Base-by-base conservation (phyloP, 1,284 basidiomycete genomes). In the Ustilago trichophora region DNA sequence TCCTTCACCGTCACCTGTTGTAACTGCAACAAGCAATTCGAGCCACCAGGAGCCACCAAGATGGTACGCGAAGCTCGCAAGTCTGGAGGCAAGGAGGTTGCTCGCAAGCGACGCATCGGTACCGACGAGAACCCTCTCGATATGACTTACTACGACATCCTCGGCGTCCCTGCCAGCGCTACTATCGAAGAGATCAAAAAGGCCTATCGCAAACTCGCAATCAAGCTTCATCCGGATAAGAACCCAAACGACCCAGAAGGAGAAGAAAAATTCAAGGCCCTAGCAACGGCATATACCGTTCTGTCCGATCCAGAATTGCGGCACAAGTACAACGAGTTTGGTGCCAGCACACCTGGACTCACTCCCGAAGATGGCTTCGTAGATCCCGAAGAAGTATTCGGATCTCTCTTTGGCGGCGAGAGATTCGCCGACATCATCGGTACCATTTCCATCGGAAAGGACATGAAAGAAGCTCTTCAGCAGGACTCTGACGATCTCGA, bases 401-500 rank as follows among this genome's bases (percentile, higher is more conserved):
- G 78, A 6, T 59, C 62, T 16, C 51, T 80, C 4, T 80, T 82
- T 51, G 76, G 91, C 44, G 91, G 91, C 0, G 91, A 92, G 38
- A 84, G 89, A 13, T 93, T 93, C 80, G 82, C 88, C 37, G 88
- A 90, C 2, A 90, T 93, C 77, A 92, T 92, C 71, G 90, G 91
- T 10, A 86, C 88, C 49, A 90, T 92, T 72, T 90, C 89, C 50
- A 84, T 93, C 72, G 94, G 93, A 27, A 88, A 88, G 73, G 95
- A 98, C 77, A 98, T 99, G 96, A 99, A 99, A 84, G 88, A 92
- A 6, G 94, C 93, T 6, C 84, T 99, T 78, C 94, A 98, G 79
- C 91, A 95, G 77, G 93, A 92, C 15, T 91, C 91, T 44, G 89
- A 90, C 50, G 88, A 86, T 10, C 63, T 80, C 11, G 75, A 80